Percentiles rank a stretch among this genome's conserved stretches.
phyloP scores from a whole-genome alignment of 2,329 filamentous ascomycete species.

The Xylaria multiplex region DNA sequence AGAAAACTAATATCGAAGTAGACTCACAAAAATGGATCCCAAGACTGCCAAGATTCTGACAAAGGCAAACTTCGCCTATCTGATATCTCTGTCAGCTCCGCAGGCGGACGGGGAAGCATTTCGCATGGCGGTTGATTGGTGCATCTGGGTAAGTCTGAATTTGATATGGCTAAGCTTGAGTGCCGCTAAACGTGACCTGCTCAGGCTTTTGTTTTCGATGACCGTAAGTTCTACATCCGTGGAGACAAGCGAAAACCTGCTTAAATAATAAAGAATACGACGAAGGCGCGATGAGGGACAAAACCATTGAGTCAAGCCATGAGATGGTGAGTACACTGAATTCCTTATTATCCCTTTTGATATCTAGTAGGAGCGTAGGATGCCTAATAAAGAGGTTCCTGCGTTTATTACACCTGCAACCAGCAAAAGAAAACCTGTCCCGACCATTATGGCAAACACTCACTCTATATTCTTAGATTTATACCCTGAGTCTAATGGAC shows the following conservation, averaged over 20 bases:
- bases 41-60: constrained; percentile 21
- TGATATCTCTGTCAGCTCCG: constrained; percentile 15
- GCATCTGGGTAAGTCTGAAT: constrained; percentile 15
- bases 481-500: constrained; percentile 19
- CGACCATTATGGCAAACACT: too few species aligned
- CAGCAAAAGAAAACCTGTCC: too few species aligned
- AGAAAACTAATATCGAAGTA: background rate
- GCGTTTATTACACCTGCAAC: background rate
- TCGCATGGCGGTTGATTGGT: constrained; percentile 23
- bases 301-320: constrained; percentile 22
- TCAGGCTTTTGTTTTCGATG: constrained; percentile 25
- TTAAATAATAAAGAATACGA: constrained; percentile 20
- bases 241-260: background rate
- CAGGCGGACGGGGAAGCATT: constrained; percentile 9
- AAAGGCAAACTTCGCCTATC: constrained; percentile 23
- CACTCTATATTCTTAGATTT: background rate
- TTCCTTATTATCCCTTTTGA: background rate
- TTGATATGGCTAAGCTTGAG: background rate
- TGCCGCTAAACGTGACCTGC: background rate
- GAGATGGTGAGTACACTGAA: constrained; percentile 2
- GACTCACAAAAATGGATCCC: constrained; percentile 23
- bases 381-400: background rate
- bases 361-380: background rate
- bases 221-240: constrained; percentile 8
- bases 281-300: constrained; percentile 25